Evolutionary conservation across 176 grass and related monocot species (phyloP).

Genomic region (Echinochloa phyllopogon): DNA sequence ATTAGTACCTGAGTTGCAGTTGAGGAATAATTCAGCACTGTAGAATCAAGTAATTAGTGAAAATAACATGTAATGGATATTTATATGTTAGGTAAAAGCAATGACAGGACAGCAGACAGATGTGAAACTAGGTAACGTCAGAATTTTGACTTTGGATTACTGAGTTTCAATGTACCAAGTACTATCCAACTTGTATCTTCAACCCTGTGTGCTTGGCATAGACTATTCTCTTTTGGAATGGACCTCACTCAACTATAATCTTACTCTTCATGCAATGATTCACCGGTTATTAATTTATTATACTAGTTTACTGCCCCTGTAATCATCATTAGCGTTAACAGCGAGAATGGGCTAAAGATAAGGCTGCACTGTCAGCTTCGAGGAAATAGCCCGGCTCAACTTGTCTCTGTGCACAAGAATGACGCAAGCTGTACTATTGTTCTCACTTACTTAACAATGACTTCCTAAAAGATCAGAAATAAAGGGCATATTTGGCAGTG

Average conservation of each 20-base stretch:
- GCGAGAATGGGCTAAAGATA: constrained; percentile 40
- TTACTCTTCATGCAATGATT: constrained; percentile 30
- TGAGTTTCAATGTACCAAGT: constrained; percentile 38
- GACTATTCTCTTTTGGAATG: constrained; percentile 19
- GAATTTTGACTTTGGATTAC: constrained; percentile 31
- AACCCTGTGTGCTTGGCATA: constrained; percentile 10
- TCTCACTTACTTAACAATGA: constrained; percentile 41
- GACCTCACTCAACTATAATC: constrained; percentile 17
- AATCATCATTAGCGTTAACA: constrained; percentile 44
- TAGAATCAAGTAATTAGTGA: constrained; percentile 1
- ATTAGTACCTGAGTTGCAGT: constrained; percentile 14
- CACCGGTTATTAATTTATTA: constrained; percentile 4
- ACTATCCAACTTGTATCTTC: constrained; percentile 31
- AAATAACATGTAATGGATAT: constrained; percentile 29
- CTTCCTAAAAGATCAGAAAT: constrained; percentile 29
- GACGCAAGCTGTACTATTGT: constrained; percentile 35
- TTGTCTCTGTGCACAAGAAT: constrained; percentile 31
- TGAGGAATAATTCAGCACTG: constrained; percentile 16
- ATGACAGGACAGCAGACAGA: constrained; percentile 21
- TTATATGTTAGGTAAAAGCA: constrained; percentile 37
- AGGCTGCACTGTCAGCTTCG: constrained; percentile 40
- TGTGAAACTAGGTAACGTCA: constrained; percentile 34
- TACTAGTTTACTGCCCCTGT: constrained; percentile 24
- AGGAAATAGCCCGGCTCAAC: constrained; percentile 43
- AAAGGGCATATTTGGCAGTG: constrained; percentile 19